These are phyloP conservation scores for Fusarium sp. DNA, from an alignment of 2,329 filamentous ascomycete genomes.

Conservation along the genomic window DNA sequence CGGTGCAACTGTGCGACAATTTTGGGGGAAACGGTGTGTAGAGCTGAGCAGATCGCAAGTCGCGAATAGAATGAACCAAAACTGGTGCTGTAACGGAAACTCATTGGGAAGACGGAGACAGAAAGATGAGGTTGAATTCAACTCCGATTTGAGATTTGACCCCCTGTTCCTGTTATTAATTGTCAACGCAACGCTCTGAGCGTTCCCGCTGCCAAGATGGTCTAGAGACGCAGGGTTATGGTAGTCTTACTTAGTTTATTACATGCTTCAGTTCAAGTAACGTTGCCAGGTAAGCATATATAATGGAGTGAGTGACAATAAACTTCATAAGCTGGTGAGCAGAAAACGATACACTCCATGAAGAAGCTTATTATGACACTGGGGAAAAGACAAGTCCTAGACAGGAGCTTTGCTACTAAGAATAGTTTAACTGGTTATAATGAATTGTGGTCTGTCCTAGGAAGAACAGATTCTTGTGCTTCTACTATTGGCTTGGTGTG, in stretches of 20 bases:
- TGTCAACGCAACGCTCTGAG: conserved; percentile 22
- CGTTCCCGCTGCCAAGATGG: conserved; percentile 41
- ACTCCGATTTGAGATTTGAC: conserved; percentile 33
- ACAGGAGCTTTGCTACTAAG: not conserved
- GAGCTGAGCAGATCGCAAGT: conserved; percentile 27
- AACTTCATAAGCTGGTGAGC: not conserved
- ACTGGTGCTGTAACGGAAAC: not conserved
- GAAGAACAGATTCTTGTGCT: not conserved
- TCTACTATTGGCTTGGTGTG: not conserved
- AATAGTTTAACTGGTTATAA: too few species aligned
- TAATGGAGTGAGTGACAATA: not conserved
- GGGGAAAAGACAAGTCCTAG: not conserved
- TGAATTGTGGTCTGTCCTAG: not conserved
- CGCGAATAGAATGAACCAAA: not conserved
- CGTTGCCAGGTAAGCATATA: conserved; percentile 36
- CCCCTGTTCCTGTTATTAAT: conserved; percentile 27
- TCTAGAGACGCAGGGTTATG: conserved; percentile 34
- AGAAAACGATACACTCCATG: not conserved
- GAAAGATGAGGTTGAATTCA: conserved; percentile 15
- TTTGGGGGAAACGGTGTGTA: conserved; percentile 31
- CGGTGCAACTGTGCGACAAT: conserved; percentile 17
- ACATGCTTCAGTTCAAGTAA: conserved; percentile 16
- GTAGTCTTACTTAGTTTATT: not conserved
- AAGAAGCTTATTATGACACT: not conserved
- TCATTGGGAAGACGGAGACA: conserved; percentile 19